Percentiles rank a stretch among this genome's conserved stretches.
phyloP scores from a whole-genome alignment of 1,139 yeast species.

The Petasospora fabianii region DNA sequence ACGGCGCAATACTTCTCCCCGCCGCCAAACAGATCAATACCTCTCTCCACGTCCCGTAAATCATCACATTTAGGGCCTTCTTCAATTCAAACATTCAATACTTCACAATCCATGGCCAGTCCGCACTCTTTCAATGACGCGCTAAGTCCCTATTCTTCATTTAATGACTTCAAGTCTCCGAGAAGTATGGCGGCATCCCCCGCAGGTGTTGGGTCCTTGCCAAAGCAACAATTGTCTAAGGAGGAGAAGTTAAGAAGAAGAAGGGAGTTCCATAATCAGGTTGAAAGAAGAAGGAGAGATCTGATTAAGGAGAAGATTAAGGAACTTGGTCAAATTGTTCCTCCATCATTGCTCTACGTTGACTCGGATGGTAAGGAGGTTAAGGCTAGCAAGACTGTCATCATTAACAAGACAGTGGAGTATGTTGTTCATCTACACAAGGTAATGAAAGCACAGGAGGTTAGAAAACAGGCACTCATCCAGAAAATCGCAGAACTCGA shows the following conservation, averaged over 20 bases:
- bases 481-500: conserved; percentile 36
- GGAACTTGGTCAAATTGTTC: conserved; percentile 67
- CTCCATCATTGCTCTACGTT: conserved; percentile 60
- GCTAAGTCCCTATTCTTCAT: conserved; percentile 27
- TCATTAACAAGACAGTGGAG: conserved; percentile 64
- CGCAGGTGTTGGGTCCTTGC: conserved; percentile 29
- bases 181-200: conserved; percentile 23
- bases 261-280: conserved; percentile 78
- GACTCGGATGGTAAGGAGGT: conserved; percentile 55
- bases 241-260: conserved; percentile 69
- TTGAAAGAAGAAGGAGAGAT: conserved; percentile 75
- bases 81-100: conserved; percentile 11
- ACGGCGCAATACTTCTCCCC: conserved; percentile 26
- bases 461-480: conserved; percentile 32
- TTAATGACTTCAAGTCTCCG: conserved; percentile 27
- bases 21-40: conserved; percentile 17
- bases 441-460: conserved; percentile 40
- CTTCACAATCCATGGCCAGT: conserved; percentile 14
- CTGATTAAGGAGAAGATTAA: conserved; percentile 72
- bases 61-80: conserved; percentile 14
- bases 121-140: conserved; percentile 25
- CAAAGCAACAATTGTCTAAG: conserved; percentile 50
- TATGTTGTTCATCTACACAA: conserved; percentile 54
- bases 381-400: conserved; percentile 70
- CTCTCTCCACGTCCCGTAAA: conserved; percentile 12